These are phyloP conservation scores for Vitis riparia DNA, from an alignment of 164 flowering plant genomes.

Conservation along the genomic window DNA sequence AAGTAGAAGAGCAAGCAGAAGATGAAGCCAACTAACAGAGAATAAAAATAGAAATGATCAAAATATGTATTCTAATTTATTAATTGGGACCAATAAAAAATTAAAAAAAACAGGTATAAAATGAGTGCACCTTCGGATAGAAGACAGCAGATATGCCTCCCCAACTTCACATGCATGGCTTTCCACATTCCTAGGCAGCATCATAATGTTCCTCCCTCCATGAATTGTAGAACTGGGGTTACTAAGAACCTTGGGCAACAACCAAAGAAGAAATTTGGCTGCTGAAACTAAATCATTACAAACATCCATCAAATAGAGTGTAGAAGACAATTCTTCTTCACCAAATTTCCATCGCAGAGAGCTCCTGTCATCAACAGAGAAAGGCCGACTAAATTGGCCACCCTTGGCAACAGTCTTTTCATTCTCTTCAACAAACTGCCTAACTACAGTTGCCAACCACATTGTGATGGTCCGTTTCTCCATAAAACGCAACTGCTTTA, in stretches of 20 bases:
- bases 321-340: constrained; percentile 76
- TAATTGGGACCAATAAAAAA: not conserved
- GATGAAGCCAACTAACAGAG: too few relatives aligned
- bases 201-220: constrained; percentile 55
- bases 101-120: constrained; percentile 1
- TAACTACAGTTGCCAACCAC: constrained; percentile 68
- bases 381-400: constrained; percentile 54
- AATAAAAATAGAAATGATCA: too few relatives aligned
- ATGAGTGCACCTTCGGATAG: constrained; percentile 64
- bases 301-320: constrained; percentile 79
- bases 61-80: not conserved
- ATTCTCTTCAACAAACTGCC: constrained; percentile 67
- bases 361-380: constrained; percentile 53
- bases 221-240: constrained; percentile 45
- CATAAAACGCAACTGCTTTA: constrained; percentile 59
- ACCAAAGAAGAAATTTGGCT: constrained; percentile 77
- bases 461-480: constrained; percentile 61
- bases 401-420: constrained; percentile 52
- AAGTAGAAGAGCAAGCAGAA: too few relatives aligned
- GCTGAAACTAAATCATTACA: constrained; percentile 71
- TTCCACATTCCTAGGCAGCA: constrained; percentile 60
- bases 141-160: constrained; percentile 79
- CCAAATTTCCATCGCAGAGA: constrained; percentile 75
- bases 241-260: constrained; percentile 69
- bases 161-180: constrained; percentile 73